Evolutionary conservation across 345 rosid species (phyloP).

Genomic region (Populus nigra): DNA sequence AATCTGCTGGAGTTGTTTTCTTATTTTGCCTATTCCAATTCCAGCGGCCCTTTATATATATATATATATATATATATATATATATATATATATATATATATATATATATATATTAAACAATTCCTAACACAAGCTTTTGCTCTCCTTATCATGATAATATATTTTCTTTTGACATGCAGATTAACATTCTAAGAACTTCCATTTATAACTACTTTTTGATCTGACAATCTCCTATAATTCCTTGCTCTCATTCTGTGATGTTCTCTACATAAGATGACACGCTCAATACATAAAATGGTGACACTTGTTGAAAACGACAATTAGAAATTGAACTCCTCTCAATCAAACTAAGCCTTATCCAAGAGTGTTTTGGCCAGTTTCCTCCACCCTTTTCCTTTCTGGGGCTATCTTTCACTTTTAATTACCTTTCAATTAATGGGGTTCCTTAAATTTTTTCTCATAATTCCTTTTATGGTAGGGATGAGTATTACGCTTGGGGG

Average conservation of each 20-base stretch:
- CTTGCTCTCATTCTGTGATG: not conserved
- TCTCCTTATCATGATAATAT: not conserved
- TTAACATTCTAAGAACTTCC: not conserved
- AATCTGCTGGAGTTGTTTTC: not conserved
- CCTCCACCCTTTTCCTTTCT: not conserved
- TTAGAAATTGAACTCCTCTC: not conserved
- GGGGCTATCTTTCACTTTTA: not conserved
- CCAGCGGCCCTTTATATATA: not conserved
- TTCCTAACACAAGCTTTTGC: not conserved
- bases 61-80: not conserved
- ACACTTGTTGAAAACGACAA: not conserved
- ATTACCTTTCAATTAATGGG: conserved; percentile 1
- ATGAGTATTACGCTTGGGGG: conserved; percentile 96
- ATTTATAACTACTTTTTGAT: not conserved
- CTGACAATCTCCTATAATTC: not conserved
- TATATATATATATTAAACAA: not conserved
- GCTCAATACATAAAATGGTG: not conserved
- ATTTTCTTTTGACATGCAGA: not conserved
- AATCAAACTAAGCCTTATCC: not conserved
- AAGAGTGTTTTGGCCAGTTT: not conserved
- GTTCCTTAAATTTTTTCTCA: not conserved
- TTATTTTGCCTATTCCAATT: not conserved
- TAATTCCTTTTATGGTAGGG: conserved; percentile 48
- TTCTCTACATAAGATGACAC: not conserved
- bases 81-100: no score